Evolutionary conservation across 176 grass and related monocot species (phyloP), one percentile per base, ranked within the genome.

Genomic region (Elymus sibiricus): DNA sequence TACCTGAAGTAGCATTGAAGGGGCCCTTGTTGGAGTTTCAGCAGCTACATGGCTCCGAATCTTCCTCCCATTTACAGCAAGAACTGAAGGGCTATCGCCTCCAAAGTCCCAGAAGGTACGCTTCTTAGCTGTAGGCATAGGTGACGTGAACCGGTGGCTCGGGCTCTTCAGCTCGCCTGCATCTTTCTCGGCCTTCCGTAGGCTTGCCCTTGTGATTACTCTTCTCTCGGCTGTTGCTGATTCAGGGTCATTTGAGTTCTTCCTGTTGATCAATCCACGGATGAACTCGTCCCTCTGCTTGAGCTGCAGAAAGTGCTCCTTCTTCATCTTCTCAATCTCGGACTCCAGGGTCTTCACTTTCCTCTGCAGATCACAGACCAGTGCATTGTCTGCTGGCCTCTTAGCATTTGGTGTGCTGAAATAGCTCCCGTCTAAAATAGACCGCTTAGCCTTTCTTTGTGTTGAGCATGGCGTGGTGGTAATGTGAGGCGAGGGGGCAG

Each of bases 41-140:
- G 86, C 61, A 61, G 86, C 83, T 29, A 99, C 83, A 93, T 97
- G 94, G 77, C 94, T 99, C 70, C 94, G 84, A 44, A 92, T 99
- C 78, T 94, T 99, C 70, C 97, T 87, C 43, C 92, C 94, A 82
- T 93, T 94, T 61, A 83, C 64, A 63, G 92, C 80, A 80, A 91
- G 88, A 90, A 91, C 74, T 9, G 92, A 99, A 59, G 97, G 97
- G 68, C 97, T 97, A 17, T 93, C 94, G 21, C 89, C 69, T 62
- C 89, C 89, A 10, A 94, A 93, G 91, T 99, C 97, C 94, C 88
- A 99, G 86, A 97, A 99, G 31, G 90, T 99, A 66, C 97, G 90
- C 80, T 99, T 99, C 90, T 94, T 97, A 14, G 89, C 88, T 0
- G 92, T 88, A 11, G 91, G 90, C 1, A 61, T 85, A 75, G 94